phyloP scores from a whole-genome alignment of 192 early-diverging fungal genomes.

The Gigaspora rosea region DNA sequence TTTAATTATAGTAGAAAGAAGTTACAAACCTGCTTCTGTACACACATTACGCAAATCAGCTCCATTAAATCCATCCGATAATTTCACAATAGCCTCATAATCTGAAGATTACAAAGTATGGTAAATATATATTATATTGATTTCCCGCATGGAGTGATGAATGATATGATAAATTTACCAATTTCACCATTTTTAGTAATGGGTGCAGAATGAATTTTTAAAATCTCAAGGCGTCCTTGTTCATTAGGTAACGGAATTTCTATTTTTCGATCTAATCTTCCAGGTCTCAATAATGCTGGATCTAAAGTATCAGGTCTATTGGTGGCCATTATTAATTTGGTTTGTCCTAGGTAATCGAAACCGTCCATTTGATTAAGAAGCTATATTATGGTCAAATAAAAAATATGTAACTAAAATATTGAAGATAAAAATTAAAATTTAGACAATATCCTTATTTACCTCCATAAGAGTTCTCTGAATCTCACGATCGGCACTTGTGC shows the following conservation, averaged over 20 bases:
- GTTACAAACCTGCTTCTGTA: slow-evolving; percentile 85
- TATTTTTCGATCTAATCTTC: slow-evolving; percentile 97
- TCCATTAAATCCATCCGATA: slow-evolving; percentile 98
- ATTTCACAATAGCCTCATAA: slow-evolving; percentile 97
- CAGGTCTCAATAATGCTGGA: slow-evolving; percentile 95
- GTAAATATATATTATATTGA: background rate
- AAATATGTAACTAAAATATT: background rate
- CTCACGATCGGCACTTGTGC: slow-evolving; percentile 99
- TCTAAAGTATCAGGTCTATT: slow-evolving; percentile 99
- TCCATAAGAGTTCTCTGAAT: slow-evolving; percentile 99
- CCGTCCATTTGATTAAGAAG: slow-evolving; percentile 99
- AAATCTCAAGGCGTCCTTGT: slow-evolving; percentile 92
- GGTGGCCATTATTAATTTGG: slow-evolving; percentile 99
- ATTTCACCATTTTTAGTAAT: slow-evolving; percentile 98
- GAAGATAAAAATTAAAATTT: background rate
- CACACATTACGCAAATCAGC: slow-evolving; percentile 99
- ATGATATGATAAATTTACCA: slow-evolving; percentile 47
- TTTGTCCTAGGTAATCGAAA: slow-evolving; percentile 97
- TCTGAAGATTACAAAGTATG: slow-evolving; percentile 53
- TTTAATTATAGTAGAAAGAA: slow-evolving; percentile 21
- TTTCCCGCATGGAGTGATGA: background rate
- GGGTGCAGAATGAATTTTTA: slow-evolving; percentile 93
- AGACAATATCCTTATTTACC: slow-evolving; percentile 34
- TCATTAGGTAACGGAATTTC: slow-evolving; percentile 99
- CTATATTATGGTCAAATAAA: slow-evolving; percentile 33